Conservation (phyloP, 371 early-diverging fungal genomes). For the Neoconidiobolus thromboides region DNA sequence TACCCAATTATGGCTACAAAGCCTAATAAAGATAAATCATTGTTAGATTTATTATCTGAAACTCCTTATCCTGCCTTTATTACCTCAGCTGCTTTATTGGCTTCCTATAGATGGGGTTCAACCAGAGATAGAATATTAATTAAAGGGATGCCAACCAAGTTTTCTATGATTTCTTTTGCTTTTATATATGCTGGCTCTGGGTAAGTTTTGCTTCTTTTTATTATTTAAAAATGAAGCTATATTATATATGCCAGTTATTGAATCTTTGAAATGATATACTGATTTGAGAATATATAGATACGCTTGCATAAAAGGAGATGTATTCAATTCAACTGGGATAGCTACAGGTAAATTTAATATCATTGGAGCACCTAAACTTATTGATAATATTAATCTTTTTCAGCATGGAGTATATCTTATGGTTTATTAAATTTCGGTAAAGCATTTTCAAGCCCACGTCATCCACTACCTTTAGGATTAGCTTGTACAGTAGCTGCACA, state of each 20-base stretch:
- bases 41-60: background rate
- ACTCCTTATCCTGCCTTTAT: background rate
- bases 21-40: background rate
- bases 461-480: background rate
- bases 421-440: background rate
- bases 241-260: too few species aligned
- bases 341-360: background rate
- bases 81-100: background rate
- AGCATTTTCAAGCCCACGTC: background rate
- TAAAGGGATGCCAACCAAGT: too few species aligned
- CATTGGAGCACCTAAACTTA: background rate
- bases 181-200: too few species aligned
- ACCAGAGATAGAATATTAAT: too few species aligned
- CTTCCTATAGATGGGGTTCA: background rate
- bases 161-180: too few species aligned
- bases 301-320: background rate
- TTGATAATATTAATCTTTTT: background rate
- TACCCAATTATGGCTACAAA: background rate
- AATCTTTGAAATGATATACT: background rate
- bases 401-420: background rate
- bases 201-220: too few species aligned
- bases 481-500: background rate
- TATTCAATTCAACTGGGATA: conserved; percentile 2
- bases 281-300: background rate
- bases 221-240: too few species aligned